Conservation (phyloP, 768 basidiomycete species). For the Collybia sordida region DNA sequence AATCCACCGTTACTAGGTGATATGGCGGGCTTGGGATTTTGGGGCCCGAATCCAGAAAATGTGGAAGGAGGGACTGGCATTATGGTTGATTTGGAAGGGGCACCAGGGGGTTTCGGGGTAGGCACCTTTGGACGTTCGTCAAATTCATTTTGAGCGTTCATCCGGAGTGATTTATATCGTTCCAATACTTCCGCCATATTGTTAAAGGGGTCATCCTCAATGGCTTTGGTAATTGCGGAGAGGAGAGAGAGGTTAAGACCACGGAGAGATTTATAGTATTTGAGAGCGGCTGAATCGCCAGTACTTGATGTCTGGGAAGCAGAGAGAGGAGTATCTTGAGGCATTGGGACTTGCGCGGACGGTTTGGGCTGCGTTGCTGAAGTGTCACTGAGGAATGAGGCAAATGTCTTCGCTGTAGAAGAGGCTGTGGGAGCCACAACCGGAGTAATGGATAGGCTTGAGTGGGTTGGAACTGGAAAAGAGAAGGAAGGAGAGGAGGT, state of each 20-base stretch:
- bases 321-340: background rate
- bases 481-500: conserved; percentile 3
- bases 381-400: conserved; percentile 1
- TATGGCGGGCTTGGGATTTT: background rate
- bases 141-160: conserved; percentile 1
- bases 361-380: background rate
- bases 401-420: conserved; percentile 3
- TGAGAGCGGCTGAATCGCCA: background rate
- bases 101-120: background rate
- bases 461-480: background rate
- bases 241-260: conserved; percentile 4
- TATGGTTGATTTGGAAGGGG: background rate
- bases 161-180: background rate
- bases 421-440: conserved; percentile 3
- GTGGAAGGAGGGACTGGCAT: background rate
- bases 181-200: background rate
- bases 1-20: background rate
- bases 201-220: conserved; percentile 2
- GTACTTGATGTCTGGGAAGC: background rate
- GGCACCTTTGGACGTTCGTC: background rate
- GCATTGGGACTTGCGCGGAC: background rate
- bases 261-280: conserved; percentile 2
- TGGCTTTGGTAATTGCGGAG: background rate
- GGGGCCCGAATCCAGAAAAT: background rate
- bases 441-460: background rate